Evolutionary conservation across 495 filamentous ascomycete genomes (phyloP), one percentile per base, ranked within the genome.

Genomic region (Podospora appendiculata): DNA sequence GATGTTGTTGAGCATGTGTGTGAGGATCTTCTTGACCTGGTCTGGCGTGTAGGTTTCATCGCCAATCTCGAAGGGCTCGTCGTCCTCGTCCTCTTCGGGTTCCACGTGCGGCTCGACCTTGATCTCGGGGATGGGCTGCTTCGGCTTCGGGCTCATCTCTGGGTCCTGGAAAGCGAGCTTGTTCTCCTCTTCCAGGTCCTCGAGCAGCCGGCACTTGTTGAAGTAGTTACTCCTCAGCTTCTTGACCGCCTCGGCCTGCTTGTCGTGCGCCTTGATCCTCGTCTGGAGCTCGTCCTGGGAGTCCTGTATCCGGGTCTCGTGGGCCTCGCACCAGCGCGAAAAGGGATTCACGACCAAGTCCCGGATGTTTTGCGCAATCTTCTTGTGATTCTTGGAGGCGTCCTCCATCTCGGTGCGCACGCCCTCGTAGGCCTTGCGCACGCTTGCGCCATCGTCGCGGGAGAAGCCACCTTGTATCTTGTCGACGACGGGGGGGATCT

Each of bases 161-260:
- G 91, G 89, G 54, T 88, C 89, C 63, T 96, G 89, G 66, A 97
- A 96, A 33, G 89, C 91, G 11, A 99, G 81, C 70, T 97, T 96
- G 64, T 96, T 95, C 77, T 99, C 93, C 69, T 99, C 93, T 60
- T 97, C 94, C 49, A 96, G 69, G 62, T 99, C 93, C 67, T 99
- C 93, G 7, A 96, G 84, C 41, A 95, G 79, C 43, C 93, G 87
- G 62, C 93, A 99, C 70, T 96, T 97, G 74, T 96, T 97, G 80
- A 95, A 99, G 70, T 99, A 99, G 56, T 86, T 82, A 62, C 90
- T 96, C 41, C 94, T 83, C 54, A 96, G 78, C 71, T 97, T 96
- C 74, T 88, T 88, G 34, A 94, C 89, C 19, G 79, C 63, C 48
- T 97, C 94, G 41, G 86, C 85, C 67, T 97, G 94, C 58, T 88